Base-by-base conservation (phyloP, 129 eudicot genomes). In the Lactuca saligna region DNA sequence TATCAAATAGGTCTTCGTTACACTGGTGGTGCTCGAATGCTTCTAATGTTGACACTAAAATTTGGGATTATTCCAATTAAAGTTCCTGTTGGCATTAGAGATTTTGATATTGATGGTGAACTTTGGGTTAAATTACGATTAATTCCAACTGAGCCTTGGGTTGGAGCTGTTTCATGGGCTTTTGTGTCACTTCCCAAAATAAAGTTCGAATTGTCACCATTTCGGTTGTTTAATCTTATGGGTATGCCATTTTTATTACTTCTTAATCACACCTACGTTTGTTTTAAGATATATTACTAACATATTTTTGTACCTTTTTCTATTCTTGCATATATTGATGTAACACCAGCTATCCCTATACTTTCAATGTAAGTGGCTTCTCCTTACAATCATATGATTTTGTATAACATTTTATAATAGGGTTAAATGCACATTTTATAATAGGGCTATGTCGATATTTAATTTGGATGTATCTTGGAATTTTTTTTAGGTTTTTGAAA, bases 11-110 rank as follows among this genome's bases (percentile, higher is more conserved):
- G 97, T 34, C 79, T 91, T 38, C 93, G 97, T 57, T 91, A 91
- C 82, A 84, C 97, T 35, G 94, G 97, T 78, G 97, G 97, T 65
- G 96, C 96, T 55, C 88, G 96, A 37, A 86, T 91, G 96, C 91
- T 88, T 65, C 71, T 91, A 60, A 81, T 75, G 84, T 66, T 91
- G 70, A 83, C 97, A 44, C 82, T 91, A 35, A 91, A 91, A 41
- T 88, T 91, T 29, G 82, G 97, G 60, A 80, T 91, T 63, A 67
- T 88, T 56, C 96, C 97, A 20, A 75, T 91, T 54, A 82, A 76
- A 69, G 89, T 91, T 80, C 97, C 97, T 3, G 97, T 91, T 17
- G 90, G 90, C 31, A 81, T 91, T 54, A 80, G 96, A 16, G 86
- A 91, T 68, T 88, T 91, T 78, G 97, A 91, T 79, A 88, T 91